Conservation (phyloP, 257 asterid genomes). For the Solanum rostratum region DNA sequence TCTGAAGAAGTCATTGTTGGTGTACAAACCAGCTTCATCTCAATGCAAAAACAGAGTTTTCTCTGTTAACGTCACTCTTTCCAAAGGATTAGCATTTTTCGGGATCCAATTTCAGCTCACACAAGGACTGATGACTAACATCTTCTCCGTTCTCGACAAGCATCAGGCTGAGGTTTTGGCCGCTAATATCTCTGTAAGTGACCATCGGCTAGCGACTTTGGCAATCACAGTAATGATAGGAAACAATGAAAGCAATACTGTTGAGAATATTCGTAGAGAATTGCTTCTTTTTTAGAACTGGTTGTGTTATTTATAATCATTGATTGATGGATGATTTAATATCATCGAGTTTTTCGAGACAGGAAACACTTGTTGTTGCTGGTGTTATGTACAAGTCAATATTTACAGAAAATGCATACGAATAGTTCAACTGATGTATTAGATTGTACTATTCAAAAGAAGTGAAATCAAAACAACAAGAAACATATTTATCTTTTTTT, state of each 20-base stretch:
- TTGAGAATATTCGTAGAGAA: constrained; percentile 41
- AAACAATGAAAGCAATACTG: constrained; percentile 5
- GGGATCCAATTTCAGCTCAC: constrained; percentile 29
- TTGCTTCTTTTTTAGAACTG: constrained; percentile 20
- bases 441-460: background rate
- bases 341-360: background rate
- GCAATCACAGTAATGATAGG: constrained; percentile 32
- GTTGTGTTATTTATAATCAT: background rate
- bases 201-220: constrained; percentile 23
- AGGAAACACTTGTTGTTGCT: background rate
- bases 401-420: background rate
- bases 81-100: constrained; percentile 33
- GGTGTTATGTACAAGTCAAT: background rate
- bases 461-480: background rate
- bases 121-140: constrained; percentile 22
- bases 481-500: background rate
- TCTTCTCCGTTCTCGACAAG: constrained; percentile 36
- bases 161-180: constrained; percentile 49
- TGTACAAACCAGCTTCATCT: constrained; percentile 6
- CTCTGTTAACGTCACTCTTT: constrained; percentile 20
- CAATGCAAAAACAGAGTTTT: constrained; percentile 18
- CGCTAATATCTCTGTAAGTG: constrained; percentile 34
- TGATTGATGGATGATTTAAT: background rate
- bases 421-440: background rate
- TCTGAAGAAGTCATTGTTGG: constrained; percentile 16